Base-by-base conservation (phyloP, 2,329 filamentous ascomycete species). In the Colletotrichum simmondsii region DNA sequence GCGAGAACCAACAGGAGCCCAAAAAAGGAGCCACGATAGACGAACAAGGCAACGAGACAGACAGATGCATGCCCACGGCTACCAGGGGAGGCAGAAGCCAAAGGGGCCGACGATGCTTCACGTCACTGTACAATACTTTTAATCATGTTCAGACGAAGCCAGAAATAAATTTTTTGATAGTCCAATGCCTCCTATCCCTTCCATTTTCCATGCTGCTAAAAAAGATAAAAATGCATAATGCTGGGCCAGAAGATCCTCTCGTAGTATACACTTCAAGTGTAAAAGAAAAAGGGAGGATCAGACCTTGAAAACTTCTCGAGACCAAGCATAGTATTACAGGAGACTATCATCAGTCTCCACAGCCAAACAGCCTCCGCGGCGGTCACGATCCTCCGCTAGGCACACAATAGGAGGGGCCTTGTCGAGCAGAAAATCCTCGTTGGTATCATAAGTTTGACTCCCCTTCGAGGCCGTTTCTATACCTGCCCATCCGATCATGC, bases 81-180 rank as follows among this genome's bases (percentile, higher is more conserved):
- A 46, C 24, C 14, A 49, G 32, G 46, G 32, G 24, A 54, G 46
- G 53, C 37, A 24, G 54, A 63, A 56, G 60, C 22, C 28, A 3
- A 3, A 26, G 22, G 42, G 42, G 19, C 19, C 42, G 42, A 49
- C 14, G 8, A 70, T 58, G 66, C 49, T 57, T 42, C 60, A 58
- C 61, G 60, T 65, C 60, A 73, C 22, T 72, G 70, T 72, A 72
- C 66, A 65, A 58, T 61, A 70, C 22, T 49, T 37, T 49, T 61
- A 71, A 71, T 71, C 60, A 73, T 73, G 67, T 72, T 70, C 60
- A 65, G 67, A 73, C 56, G 71, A 70, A 73, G 60, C 66, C 71
- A 65, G 46, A 65, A 65, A 71, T 56, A 52, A 72, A 12, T 11
- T 32, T 69, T 63, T 62, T 54, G 53, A 49, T 59, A 64, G 46